Base-by-base conservation (phyloP, 2,329 filamentous ascomycete species). In the Beauveria sp. region DNA sequence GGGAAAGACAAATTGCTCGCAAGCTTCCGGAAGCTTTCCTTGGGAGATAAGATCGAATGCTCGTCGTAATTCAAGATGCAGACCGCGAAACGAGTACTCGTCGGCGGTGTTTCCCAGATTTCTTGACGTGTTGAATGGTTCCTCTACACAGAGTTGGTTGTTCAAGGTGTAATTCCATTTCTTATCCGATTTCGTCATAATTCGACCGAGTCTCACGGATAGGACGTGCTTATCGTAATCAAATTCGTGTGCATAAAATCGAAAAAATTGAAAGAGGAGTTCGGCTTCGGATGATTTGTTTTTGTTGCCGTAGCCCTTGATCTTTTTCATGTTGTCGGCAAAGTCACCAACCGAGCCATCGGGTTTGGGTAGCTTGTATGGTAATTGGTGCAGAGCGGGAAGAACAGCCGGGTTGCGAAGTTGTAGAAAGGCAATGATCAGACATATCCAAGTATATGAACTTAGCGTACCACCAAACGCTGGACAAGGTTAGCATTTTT, bases 371-470 rank as follows among this genome's bases (percentile, higher is more conserved):
- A 72, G 63, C 59, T 76, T 77, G 58, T 76, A 73, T 4, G 76
- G 76, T 54, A 83, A 77, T 70, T 92, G 88, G 72, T 98, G 95
- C 40, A 99, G 80, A 18, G 90, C 86, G 4, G 95, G 95, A 24
- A 99, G 76, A 60, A 99, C 85, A 0, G 93, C 90, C 18, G 91
- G 90, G 63, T 88, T 83, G 68, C 92, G 87, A 57, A 91, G 89
- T 75, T 99, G 95, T 28, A 99, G 82, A 71, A 98, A 99, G 67
- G 92, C 96, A 72, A 99, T 89, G 67, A 98, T 96, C 81, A 99
- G 86, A 75, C 95, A 99, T 72, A 98, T 98, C 95, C 95, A 99
- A 24, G 95, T 97, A 72, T 99, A 99, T 20, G 95, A 99, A 75
- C 93, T 98, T 64, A 99, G 81, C 7, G 95, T 99, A 62, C 91